Base-by-base conservation (phyloP, 2,329 filamentous ascomycete species). In the Ampelomyces quisqualis region DNA sequence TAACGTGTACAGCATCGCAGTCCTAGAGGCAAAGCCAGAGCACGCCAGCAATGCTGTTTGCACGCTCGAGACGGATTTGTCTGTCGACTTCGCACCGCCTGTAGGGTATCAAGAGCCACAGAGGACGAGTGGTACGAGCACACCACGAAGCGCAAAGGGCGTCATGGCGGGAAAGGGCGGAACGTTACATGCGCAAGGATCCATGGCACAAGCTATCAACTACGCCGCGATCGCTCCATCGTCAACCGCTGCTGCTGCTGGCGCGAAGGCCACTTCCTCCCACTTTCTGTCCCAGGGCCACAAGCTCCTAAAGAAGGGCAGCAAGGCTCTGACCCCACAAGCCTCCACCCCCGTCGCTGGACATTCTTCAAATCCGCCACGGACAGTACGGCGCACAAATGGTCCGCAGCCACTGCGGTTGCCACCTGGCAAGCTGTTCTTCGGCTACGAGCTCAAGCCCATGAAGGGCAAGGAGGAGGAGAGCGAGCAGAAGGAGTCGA, bases 151-250 rank as follows among this genome's bases (percentile, higher is more conserved):
- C 58, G 74, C 77, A 1, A 79, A 80, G 40, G 81, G 81, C 7
- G 70, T 69, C 9, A 68, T 86, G 45, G 84, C 85, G 6, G 74
- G 80, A 2, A 71, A 73, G 51, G 86, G 89, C 19, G 88, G 90
- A 4, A 72, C 86, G 11, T 69, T 96, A 17, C 90, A 94, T 68
- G 82, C 77, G 47, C 88, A 95, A 58, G 93, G 93, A 8, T 90
- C 85, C 46, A 98, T 98, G 93, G 90, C 93, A 0, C 89, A 95
- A 60, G 82, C 89, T n/a, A 97, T 98, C 75, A 96, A 96, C 74
- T 98, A 97, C 70, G 80, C 82, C 37, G 81, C 90, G 21, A 95
- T 98, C 53, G 88, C 90, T 0, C 90, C 93, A 1, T 83, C 83
- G 3, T 79, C 88, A 5, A 80, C 77, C 2, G 77, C 82, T 10